phyloP scores from a whole-genome alignment of 2,329 filamentous ascomycete genomes.

The Aspergillus caelatus region DNA sequence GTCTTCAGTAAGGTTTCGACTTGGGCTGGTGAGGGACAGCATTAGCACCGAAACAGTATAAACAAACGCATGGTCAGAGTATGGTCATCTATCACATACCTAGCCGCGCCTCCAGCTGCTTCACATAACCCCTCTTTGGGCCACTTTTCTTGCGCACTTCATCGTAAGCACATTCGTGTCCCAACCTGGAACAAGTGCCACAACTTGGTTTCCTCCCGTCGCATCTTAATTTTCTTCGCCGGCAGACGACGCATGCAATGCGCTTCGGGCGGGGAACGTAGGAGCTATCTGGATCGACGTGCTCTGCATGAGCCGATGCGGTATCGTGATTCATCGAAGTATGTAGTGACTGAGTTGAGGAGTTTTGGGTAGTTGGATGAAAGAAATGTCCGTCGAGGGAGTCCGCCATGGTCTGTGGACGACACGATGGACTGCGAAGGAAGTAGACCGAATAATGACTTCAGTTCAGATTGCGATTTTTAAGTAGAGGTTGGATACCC shows the following conservation, averaged over 20 bases:
- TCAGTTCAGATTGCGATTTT: not conserved
- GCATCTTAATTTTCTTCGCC: slow-evolving; percentile 89
- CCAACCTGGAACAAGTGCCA: slow-evolving; percentile 82
- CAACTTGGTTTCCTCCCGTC: slow-evolving; percentile 84
- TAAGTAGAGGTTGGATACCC: not conserved
- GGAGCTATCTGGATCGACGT: slow-evolving; percentile 50
- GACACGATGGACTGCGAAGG: not conserved
- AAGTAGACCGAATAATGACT: not conserved
- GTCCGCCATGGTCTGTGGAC: slow-evolving; percentile 40
- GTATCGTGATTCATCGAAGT: slow-evolving; percentile 20
- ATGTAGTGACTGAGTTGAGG: slow-evolving; percentile 26
- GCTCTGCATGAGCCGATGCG: slow-evolving; percentile 36
- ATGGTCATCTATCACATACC: slow-evolving; percentile 61
- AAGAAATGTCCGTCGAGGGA: slow-evolving; percentile 62
- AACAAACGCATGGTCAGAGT: not conserved
- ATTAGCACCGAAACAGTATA: slow-evolving; percentile 13
- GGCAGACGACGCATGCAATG: slow-evolving; percentile 91
- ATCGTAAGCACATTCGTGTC: slow-evolving; percentile 87
- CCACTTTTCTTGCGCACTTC: slow-evolving; percentile 93
- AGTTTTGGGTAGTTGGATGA: slow-evolving; percentile 38
- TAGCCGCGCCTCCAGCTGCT: slow-evolving; percentile 87
- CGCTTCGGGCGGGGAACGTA: slow-evolving; percentile 82
- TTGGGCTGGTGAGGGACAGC: slow-evolving; percentile 64
- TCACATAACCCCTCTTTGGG: slow-evolving; percentile 91
- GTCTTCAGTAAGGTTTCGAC: slow-evolving; percentile 89